Conservation (phyloP, 257 asterid species). For the Capsicum baccatum region DNA sequence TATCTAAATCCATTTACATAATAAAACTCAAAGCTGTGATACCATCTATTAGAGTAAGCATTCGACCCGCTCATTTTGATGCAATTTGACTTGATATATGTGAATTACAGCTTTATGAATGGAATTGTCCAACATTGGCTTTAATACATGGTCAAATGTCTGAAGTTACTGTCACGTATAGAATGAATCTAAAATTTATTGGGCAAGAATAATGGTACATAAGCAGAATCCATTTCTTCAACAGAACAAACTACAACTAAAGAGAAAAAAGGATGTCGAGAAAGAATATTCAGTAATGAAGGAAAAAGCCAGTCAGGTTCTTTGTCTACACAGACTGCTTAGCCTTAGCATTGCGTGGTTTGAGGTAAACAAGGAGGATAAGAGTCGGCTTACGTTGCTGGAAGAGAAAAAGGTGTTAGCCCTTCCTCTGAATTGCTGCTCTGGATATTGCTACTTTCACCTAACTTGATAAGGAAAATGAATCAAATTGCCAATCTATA, state of each 20-base stretch:
- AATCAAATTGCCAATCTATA: not conserved
- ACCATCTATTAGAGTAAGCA: not conserved
- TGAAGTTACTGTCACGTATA: not conserved
- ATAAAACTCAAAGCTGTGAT: not conserved
- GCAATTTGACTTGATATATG: not conserved
- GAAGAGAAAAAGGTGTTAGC: not conserved
- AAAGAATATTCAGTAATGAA: not conserved
- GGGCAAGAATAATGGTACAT: not conserved
- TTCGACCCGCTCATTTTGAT: not conserved
- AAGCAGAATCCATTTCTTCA: not conserved
- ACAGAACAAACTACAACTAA: not conserved
- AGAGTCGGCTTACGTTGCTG: not conserved
- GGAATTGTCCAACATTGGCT: not conserved
- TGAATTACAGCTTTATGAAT: conserved; percentile 6
- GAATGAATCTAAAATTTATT: not conserved
- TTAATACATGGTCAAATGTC: not conserved
- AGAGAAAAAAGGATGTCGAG: not conserved
- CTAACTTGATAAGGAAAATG: not conserved
- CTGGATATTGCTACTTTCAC: not conserved
- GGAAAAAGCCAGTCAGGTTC: not conserved
- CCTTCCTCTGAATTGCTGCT: not conserved
- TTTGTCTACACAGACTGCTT: not conserved
- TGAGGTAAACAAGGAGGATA: not conserved
- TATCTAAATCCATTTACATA: not conserved
- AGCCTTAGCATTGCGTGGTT: not conserved